These are phyloP conservation scores for Ceratobasidium sp. DNA, from an alignment of 1,284 basidiomycete species.

Conservation along the genomic window DNA sequence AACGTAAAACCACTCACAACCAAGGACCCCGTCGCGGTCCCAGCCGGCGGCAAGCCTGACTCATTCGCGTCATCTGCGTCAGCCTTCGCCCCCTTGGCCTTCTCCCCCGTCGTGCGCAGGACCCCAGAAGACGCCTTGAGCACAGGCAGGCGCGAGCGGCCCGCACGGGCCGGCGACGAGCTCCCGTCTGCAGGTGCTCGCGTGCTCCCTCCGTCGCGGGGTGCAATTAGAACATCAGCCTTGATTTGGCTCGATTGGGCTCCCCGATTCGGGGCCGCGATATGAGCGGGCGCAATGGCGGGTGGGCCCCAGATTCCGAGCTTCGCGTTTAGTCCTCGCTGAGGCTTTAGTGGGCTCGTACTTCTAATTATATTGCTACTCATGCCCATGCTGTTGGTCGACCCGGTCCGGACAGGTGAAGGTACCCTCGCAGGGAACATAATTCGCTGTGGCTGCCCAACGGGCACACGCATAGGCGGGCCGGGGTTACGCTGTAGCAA, in stretches of 20 bases:
- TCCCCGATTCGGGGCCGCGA: neutral
- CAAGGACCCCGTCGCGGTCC: neutral
- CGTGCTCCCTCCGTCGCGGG: neutral
- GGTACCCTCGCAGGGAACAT: conserved; percentile 15
- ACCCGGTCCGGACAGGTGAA: conserved; percentile 34
- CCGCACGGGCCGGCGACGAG: conserved; percentile 33
- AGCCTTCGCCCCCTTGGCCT: neutral
- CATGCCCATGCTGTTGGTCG: neutral
- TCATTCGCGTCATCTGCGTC: neutral
- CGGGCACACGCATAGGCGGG: conserved; percentile 30
- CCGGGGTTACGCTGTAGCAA: conserved; percentile 27
- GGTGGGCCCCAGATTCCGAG: neutral
- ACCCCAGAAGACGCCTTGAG: neutral
- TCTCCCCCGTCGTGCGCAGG: conserved; percentile 6
- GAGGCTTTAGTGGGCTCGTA: conserved; percentile 17
- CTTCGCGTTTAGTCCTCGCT: neutral
- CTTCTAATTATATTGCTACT: neutral
- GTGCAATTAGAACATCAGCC: conserved; percentile 38
- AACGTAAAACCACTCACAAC: neutral
- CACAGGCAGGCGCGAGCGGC: conserved; percentile 32
- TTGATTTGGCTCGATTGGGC: conserved; percentile 6
- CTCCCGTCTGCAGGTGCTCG: neutral
- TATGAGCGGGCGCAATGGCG: neutral
- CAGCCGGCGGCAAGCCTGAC: conserved; percentile 31
- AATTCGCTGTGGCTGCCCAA: conserved; percentile 14